Base-by-base conservation (phyloP, 106 monocot genomes). In the Iris macrosiphon region DNA sequence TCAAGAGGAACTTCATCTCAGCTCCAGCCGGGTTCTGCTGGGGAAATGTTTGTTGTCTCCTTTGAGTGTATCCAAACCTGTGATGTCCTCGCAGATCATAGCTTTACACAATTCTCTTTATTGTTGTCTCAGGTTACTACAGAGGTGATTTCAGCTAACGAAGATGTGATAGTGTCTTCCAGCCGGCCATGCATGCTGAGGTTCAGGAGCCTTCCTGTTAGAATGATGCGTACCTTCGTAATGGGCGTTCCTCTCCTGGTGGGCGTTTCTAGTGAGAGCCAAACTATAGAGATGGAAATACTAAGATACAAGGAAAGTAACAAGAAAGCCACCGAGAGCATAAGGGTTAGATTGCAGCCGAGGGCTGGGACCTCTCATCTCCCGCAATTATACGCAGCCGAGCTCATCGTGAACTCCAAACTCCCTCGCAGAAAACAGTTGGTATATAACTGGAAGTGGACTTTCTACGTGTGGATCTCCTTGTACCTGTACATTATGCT, bases 131-230 rank as follows among this genome's bases (percentile, higher is more conserved):
- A 88, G 87, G 71, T 88, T 14, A 72, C 71, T 4, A 72, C 80
- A 15, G 89, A 80, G 39, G 80, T 34, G 8, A 65, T 81, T 35
- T 49, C 77, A 45, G 53, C 68, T 13, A 66, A 40, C 8, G 78
- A 72, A 28, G 45, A 62, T 3, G 50, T 61, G 7, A 51, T 73
- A 4, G 40, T 57, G 11, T 22, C 62, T 10, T 81, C 81, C 0
- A 84, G 85, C 80, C 74, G 64, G 28, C 90, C 90, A 22, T 90
- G 78, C 69, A 85, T 90, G 84, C 68, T 90, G 0, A 58, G 56
- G 20, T 90, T 75, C 31, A 28, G 61, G 31, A 85, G 90, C 56
- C 65, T 81, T 23, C 90, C 90, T 6, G 57, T 90, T 4, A 58
- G 77, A n/a, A 41, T 78, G 14, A 78, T 78, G 73, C 62, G 60